phyloP scores from a whole-genome alignment of 139 green algal species.

The Desmodesmus armatus region DNA sequence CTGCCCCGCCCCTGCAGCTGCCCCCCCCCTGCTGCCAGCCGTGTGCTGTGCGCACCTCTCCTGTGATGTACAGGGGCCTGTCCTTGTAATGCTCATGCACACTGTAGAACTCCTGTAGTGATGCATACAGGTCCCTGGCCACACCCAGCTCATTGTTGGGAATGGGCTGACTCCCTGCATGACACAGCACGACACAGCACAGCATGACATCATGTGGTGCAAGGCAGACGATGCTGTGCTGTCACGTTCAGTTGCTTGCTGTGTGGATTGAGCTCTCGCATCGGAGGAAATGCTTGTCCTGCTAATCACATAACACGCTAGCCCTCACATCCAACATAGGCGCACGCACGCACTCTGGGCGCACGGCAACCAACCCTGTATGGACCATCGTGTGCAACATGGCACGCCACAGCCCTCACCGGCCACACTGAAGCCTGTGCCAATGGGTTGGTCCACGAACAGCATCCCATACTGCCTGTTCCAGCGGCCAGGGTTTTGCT shows the following conservation, averaged over 20 bases:
- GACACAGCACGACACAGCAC: not conserved
- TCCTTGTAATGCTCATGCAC: conserved; percentile 27
- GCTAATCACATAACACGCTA: not conserved
- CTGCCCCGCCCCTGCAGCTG: not conserved
- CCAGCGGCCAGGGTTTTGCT: conserved; percentile 55
- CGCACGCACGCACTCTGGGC: not conserved
- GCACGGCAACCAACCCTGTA: not conserved
- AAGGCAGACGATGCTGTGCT: not conserved
- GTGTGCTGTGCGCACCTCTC: conserved; percentile 52
- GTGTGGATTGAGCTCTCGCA: not conserved
- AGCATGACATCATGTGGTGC: no score
- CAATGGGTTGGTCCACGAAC: conserved; percentile 69
- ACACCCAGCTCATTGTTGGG: conserved; percentile 57
- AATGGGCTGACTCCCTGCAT: conserved; percentile 54
- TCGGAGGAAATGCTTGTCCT: not conserved
- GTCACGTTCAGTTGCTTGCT: not conserved
- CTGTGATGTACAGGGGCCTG: conserved; percentile 56
- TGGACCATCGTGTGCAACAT: not conserved
- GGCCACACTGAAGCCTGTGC: conserved; percentile 56
- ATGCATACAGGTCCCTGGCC: conserved; percentile 60
- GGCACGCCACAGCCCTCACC: conserved; percentile 21
- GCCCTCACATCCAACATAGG: not conserved
- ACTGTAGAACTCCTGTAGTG: conserved; percentile 61
- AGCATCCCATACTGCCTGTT: conserved; percentile 50
- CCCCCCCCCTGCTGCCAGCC: no score